A percentile compares a stretch with the other conserved stretches of the same genome.
These are phyloP conservation scores for Clonostachys chloroleuca DNA, from an alignment of 2,329 filamentous ascomycete genomes.

Conservation along the genomic window DNA sequence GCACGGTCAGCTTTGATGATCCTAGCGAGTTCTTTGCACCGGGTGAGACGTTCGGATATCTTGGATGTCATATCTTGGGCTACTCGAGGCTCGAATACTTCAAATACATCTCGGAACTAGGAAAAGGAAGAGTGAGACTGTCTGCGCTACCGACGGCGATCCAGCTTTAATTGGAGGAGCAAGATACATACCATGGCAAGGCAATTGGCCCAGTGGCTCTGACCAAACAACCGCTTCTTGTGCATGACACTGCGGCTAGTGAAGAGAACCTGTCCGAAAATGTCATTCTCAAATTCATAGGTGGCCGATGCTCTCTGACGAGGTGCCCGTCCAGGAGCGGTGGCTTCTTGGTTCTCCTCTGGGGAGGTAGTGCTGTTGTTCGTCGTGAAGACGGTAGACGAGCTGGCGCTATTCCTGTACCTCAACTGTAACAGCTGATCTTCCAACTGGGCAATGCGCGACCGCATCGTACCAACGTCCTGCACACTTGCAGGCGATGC, in stretches of 20 bases:
- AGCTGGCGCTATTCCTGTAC: not conserved
- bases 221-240: constrained; percentile 38
- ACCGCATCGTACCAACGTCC: not conserved
- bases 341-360: not conserved
- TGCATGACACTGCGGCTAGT: not conserved
- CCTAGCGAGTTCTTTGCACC: constrained; percentile 47
- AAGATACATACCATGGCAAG: constrained; percentile 28
- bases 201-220: constrained; percentile 46
- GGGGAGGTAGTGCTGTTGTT: not conserved
- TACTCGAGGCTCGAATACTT: not conserved
- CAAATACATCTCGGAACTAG: not conserved
- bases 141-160: not conserved
- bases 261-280: not conserved
- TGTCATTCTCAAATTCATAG: not conserved
- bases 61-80: constrained; percentile 22
- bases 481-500: constrained; percentile 17
- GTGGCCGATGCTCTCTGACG: too few relatives aligned
- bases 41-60: constrained; percentile 4
- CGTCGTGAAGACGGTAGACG: not conserved
- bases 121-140: not conserved
- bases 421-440: constrained; percentile 23
- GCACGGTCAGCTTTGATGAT: constrained; percentile 43
- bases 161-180: not conserved
- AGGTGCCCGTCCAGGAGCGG: too few relatives aligned
- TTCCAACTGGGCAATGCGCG: constrained; percentile 34